Percentiles rank a stretch among this genome's conserved stretches.
These are phyloP conservation scores for Blastocystis sp. DNA, from an alignment of 352 stramenopile genomes.

Conservation along the genomic window DNA sequence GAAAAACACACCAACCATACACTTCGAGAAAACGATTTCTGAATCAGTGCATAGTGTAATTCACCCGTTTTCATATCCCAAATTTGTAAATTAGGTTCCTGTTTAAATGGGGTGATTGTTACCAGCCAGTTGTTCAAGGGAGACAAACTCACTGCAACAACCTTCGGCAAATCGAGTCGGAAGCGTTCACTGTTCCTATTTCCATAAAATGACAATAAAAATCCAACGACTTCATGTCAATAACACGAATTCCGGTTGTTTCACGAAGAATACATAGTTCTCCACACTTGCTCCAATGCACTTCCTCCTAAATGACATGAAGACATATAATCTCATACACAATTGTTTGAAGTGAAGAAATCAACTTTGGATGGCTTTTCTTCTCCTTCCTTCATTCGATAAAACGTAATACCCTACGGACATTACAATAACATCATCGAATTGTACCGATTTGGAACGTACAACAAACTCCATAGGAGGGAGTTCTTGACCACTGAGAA, in stretches of 20 bases:
- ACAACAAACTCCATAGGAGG: conserved; percentile 12
- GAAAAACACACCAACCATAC: neutral
- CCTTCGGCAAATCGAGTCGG: conserved; percentile 9
- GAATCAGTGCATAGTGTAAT: neutral
- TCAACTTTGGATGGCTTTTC: neutral
- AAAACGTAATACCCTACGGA: conserved; percentile 17
- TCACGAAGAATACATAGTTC: conserved; percentile 20
- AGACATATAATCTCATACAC: neutral
- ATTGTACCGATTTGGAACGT: conserved; percentile 17
- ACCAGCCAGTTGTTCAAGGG: conserved; percentile 15
- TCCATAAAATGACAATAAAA: neutral
- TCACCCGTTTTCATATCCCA: conserved; percentile 22
- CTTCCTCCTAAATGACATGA: neutral
- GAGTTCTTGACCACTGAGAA: neutral
- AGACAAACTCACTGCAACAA: conserved; percentile 39
- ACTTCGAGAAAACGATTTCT: conserved; percentile 5
- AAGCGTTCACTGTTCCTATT: neutral
- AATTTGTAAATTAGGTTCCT: conserved; percentile 26
- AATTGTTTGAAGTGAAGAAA: conserved; percentile 18
- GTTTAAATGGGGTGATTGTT: conserved; percentile 25
- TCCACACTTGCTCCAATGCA: conserved; percentile 13
- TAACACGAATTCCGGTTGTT: conserved; percentile 28
- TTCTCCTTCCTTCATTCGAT: conserved; percentile 16
- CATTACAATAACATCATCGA: neutral
- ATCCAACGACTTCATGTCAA: neutral